phyloP scores from a whole-genome alignment of 257 asterid genomes.

The Solanum ahanhuiri region DNA sequence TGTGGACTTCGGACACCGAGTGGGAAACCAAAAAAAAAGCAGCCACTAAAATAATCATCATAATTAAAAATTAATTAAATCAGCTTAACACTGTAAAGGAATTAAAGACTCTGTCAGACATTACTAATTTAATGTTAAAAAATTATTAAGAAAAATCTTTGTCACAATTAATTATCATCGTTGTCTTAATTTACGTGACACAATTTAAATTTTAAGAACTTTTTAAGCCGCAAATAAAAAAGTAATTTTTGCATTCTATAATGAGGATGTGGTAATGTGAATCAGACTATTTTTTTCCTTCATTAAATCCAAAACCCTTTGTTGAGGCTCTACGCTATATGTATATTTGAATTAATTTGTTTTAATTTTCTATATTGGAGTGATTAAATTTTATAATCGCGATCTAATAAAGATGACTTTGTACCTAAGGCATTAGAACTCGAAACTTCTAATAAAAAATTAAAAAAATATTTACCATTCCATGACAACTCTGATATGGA shows the following conservation, averaged over 20 bases:
- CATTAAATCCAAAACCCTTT: too few relatives aligned
- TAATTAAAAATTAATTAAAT: not conserved
- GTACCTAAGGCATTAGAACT: too few relatives aligned
- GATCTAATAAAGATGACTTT: too few relatives aligned
- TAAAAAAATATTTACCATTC: fast-evolving
- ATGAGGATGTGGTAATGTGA: too few relatives aligned
- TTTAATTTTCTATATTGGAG: not conserved
- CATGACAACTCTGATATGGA: fast-evolving
- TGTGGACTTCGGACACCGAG: too few relatives aligned
- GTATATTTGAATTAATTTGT: too few relatives aligned
- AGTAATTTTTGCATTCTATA: too few relatives aligned
- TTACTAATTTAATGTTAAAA: not conserved
- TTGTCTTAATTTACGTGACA: too few relatives aligned
- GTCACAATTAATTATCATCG: not conserved
- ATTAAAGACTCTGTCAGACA: not conserved
- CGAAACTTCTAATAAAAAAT: fast-evolving
- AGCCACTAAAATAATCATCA: not conserved
- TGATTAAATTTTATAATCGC: too few relatives aligned
- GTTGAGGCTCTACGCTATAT: not conserved
- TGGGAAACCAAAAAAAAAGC: not conserved
- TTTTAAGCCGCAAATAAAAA: too few relatives aligned
- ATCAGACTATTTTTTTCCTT: too few relatives aligned
- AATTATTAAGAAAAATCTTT: not conserved
- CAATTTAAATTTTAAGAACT: too few relatives aligned
- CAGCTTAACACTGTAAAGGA: not conserved